Evolutionary conservation across 78 protist species (phyloP).

Genomic region (Tieghemostelium lacteum): DNA sequence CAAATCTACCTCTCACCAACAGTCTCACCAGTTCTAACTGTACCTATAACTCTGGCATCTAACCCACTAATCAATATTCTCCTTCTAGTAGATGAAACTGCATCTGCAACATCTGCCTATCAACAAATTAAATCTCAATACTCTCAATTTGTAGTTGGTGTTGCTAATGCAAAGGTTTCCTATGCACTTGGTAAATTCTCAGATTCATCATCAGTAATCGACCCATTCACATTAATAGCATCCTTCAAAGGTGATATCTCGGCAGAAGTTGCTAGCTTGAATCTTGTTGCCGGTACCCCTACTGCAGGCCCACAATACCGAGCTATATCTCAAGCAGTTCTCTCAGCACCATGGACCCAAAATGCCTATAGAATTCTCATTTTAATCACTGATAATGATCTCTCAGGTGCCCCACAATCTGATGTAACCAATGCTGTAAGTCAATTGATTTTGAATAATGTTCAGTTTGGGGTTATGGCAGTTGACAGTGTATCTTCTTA

Average conservation of each 20-base stretch:
- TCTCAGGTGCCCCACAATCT: background rate
- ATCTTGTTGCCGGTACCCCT: background rate
- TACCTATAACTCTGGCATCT: background rate
- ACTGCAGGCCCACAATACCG: constrained; percentile 15
- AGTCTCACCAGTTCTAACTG: background rate
- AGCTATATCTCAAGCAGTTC: background rate
- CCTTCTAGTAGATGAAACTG: constrained; percentile 13
- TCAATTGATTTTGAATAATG: background rate
- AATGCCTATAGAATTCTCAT: constrained; percentile 3
- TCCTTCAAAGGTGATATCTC: background rate
- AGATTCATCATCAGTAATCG: background rate
- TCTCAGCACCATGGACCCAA: background rate
- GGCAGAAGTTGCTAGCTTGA: background rate
- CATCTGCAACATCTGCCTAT: background rate
- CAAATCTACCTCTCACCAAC: background rate
- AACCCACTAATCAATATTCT: background rate
- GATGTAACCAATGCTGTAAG: background rate
- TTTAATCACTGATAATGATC: constrained; percentile 34
- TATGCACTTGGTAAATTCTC: constrained; percentile 6
- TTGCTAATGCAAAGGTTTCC: background rate
- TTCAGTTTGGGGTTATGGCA: background rate
- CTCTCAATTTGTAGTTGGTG: background rate
- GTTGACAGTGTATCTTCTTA: background rate
- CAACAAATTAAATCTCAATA: background rate
- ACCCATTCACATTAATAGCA: background rate